Conservation (phyloP, 2,329 filamentous ascomycete genomes). For the Akanthomyces lecanii region DNA sequence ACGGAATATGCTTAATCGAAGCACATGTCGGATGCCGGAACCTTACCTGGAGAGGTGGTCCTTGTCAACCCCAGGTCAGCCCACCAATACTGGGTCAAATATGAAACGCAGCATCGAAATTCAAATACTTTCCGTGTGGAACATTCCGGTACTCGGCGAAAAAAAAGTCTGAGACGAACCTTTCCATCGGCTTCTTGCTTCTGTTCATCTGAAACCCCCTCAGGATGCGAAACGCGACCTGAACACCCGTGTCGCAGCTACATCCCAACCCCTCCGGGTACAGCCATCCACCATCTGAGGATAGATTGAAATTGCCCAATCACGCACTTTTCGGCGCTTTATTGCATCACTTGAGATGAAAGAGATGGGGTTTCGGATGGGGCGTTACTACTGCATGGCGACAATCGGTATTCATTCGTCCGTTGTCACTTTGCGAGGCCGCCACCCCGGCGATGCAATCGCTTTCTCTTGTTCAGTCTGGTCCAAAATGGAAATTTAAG, state of each 20-base stretch:
- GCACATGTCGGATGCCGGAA: neutral
- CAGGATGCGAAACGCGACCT: slow-evolving; percentile 6
- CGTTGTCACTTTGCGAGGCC: neutral
- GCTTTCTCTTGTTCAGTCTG: neutral
- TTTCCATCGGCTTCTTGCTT: neutral
- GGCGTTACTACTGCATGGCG: neutral
- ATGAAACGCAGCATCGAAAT: neutral
- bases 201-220: slow-evolving; percentile 5
- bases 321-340: neutral
- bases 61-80: neutral
- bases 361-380: neutral
- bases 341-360: neutral
- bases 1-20: neutral
- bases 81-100: too few relatives aligned
- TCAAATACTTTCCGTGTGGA: neutral
- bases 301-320: neutral
- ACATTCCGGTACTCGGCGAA: neutral
- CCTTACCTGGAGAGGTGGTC: neutral
- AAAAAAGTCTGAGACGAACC: neutral
- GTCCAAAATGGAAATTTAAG: neutral
- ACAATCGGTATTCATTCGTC: neutral
- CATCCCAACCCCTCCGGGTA: neutral
- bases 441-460: too few relatives aligned
- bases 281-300: neutral
- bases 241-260: slow-evolving; percentile 6